Conservation (phyloP, 192 early-diverging fungal genomes). For the Coemansia sp. region DNA sequence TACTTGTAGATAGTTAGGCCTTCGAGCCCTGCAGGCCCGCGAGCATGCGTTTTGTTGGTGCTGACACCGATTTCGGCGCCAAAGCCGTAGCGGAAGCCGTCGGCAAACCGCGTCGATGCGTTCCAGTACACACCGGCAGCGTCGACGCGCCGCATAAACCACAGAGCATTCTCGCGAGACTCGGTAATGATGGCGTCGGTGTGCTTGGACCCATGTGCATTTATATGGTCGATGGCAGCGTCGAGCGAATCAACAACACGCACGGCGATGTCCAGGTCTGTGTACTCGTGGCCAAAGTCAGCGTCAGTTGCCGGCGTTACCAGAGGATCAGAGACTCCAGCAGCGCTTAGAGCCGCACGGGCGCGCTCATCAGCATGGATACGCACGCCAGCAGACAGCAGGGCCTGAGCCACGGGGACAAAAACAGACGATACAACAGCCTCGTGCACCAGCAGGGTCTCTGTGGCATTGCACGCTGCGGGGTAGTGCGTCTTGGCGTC, state of each 20-base stretch:
- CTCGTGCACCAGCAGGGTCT: conserved; percentile 86
- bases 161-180: conserved; percentile 64
- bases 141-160: conserved; percentile 91
- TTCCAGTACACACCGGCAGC: conserved; percentile 99
- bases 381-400: conserved; percentile 62
- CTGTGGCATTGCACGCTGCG: conserved; percentile 94
- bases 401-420: conserved; percentile 57
- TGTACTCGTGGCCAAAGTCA: conserved; percentile 91
- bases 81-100: conserved; percentile 98
- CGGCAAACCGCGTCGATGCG: conserved; percentile 92
- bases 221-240: conserved; percentile 90
- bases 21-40: conserved; percentile 96
- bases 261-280: conserved; percentile 83
- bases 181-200: conserved; percentile 95
- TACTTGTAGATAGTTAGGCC: conserved; percentile 99
- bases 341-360: conserved; percentile 33
- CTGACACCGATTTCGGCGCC: conserved; percentile 97
- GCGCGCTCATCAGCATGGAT: conserved; percentile 63
- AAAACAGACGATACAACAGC: conserved; percentile 49
- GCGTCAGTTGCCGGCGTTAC: conserved; percentile 29
- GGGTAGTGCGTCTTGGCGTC: conserved; percentile 95
- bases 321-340: conserved; percentile 12
- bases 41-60: conserved; percentile 99
- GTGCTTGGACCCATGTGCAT: conserved; percentile 90
- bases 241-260: conserved; percentile 70